Conservation (phyloP, 2,329 filamentous ascomycete genomes). For the Epichloe gansuensis region DNA sequence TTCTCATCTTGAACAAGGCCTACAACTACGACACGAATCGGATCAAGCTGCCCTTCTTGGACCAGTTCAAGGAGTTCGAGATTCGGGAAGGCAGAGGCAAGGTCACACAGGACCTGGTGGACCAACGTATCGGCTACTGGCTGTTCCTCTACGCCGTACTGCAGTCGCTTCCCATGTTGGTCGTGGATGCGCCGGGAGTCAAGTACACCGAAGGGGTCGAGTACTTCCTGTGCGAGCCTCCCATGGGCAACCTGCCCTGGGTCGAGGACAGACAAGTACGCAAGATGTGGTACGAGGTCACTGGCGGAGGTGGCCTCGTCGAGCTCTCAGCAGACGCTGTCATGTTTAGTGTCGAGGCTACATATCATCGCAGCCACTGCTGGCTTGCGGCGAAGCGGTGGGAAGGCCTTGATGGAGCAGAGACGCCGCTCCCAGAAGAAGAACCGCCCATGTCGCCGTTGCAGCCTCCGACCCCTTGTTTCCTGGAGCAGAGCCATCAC, state of each 20-base stretch:
- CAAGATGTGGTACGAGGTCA: conserved; percentile 64
- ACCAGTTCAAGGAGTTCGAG: conserved; percentile 61
- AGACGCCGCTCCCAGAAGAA: conserved; percentile 16
- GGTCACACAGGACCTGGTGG: conserved; percentile 52
- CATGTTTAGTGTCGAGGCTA: conserved; percentile 49
- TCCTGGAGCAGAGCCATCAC: conserved; percentile 16
- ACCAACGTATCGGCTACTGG: conserved; percentile 67
- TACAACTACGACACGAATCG: conserved; percentile 65
- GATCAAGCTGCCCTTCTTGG: conserved; percentile 48
- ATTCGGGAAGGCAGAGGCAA: conserved; percentile 52
- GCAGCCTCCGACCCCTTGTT: conserved; percentile 26
- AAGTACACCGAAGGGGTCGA: conserved; percentile 60
- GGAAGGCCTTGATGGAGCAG: conserved; percentile 26
- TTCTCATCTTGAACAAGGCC: conserved; percentile 63
- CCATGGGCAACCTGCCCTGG: conserved; percentile 64
- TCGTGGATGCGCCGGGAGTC: conserved; percentile 61
- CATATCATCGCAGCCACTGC: conserved; percentile 46
- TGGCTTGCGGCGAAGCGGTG: conserved; percentile 41
- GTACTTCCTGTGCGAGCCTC: conserved; percentile 70
- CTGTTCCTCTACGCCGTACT: conserved; percentile 69
- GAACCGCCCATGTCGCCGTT: conserved; percentile 27
- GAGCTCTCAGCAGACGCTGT: conserved; percentile 49
- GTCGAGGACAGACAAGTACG: conserved; percentile 50
- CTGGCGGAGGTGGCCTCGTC: conserved; percentile 47
- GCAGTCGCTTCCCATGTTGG: conserved; percentile 65